Base-by-base conservation (phyloP, 306 rosid species). In the Canavalia gladiata region DNA sequence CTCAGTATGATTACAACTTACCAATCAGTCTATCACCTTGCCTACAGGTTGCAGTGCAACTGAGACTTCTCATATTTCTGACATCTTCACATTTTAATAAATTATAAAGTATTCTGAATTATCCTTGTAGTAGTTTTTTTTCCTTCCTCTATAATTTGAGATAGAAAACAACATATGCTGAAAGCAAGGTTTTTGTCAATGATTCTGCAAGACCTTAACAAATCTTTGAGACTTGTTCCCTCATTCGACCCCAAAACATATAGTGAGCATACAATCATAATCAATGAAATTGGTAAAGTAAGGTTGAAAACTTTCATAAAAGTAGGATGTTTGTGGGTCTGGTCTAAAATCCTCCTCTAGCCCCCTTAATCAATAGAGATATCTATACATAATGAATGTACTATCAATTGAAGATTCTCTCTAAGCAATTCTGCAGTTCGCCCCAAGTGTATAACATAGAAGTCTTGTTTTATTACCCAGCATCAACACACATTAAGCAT, bases 401-500 rank as follows among this genome's bases (percentile, higher is more conserved):
- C 30, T 64, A 28, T 52, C 25, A 78, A 12, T 47, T 12, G 46
- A 56, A 30, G 46, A 43, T 68, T 66, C 59, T 43, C 49, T 31
- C 57, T 43, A 34, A 42, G 25, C 49, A 43, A 50, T 41, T 30
- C 10, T 42, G 37, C 18, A 55, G 25, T 47, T 54, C 29, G 54
- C 45, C 46, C 56, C 45, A 7, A 28, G 52, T 37, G 46, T 57
- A 54, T 54, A 31, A 6, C 12, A n/a, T 13, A 31, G 25, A 63
- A 49, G 29, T 7, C 35, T 50, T 68, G 63, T 25, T 50, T 50
- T 42, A 28, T 34, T 2, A 50, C 2, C 28, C 59, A 31, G 67
- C 59, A 30, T 34, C 63, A 76, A 10, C 59, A 79, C 41, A 59
- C 25, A 35, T 76, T 25, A 49, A 76, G 35, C 51, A 55, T 6